Percentiles rank a stretch among this genome's conserved stretches.
These are phyloP conservation scores for Fusarium decemcellulare DNA, from an alignment of 2,329 filamentous ascomycete species.

Conservation along the genomic window DNA sequence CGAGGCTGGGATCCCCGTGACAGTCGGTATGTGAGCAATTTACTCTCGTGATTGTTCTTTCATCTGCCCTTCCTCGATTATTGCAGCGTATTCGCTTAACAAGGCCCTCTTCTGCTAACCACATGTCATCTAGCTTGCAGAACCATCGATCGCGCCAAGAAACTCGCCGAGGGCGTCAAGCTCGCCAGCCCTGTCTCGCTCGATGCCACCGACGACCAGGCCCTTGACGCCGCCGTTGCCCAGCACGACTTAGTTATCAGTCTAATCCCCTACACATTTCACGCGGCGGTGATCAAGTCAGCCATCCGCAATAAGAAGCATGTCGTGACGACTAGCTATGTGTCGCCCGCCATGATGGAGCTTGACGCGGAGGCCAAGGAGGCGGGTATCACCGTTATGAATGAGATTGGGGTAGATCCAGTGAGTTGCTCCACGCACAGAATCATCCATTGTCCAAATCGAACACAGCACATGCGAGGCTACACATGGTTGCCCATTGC, in stretches of 20 bases:
- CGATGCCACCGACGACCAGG: conserved; percentile 82
- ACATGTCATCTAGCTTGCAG: conserved; percentile 74
- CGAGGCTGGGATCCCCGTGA: too few species aligned
- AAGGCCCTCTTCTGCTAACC: too few species aligned
- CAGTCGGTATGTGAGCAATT: too few species aligned
- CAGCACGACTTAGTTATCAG: conserved; percentile 85
- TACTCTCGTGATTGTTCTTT: too few species aligned
- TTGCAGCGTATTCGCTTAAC: too few species aligned
- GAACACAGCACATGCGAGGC: not conserved
- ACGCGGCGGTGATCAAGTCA: conserved; percentile 90
- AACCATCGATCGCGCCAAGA: conserved; percentile 82
- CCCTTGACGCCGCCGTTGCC: conserved; percentile 84
- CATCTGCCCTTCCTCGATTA: too few species aligned
- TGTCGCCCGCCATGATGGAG: conserved; percentile 93
- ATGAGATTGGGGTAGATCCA: conserved; percentile 83
- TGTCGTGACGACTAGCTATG: conserved; percentile 95
- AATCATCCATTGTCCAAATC: too few species aligned
- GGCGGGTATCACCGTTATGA: conserved; percentile 96
- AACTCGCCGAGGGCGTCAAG: conserved; percentile 79
- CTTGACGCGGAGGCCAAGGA: conserved; percentile 87
- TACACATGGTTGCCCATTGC: not conserved
- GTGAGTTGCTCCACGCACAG: too few species aligned
- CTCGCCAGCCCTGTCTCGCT: conserved; percentile 84
- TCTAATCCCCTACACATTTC: conserved; percentile 93
- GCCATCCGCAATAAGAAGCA: conserved; percentile 95